Evolutionary conservation across 139 green algal genomes (phyloP).

Genomic region (Mesostigma viride): DNA sequence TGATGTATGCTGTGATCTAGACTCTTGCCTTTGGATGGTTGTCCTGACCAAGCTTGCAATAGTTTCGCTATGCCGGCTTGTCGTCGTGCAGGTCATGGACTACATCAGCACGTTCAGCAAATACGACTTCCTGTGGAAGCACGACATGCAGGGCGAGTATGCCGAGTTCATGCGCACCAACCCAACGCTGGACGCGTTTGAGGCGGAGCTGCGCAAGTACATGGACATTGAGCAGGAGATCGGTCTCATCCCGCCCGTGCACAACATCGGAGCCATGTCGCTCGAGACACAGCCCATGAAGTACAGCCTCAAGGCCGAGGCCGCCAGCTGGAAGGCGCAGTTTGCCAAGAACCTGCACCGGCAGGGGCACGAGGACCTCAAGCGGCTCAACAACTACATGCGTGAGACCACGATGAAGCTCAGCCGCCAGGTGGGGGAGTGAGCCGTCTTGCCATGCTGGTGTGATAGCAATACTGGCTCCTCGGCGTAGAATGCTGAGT

Average conservation of each 20-base stretch:
- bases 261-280: slow-evolving; percentile 73
- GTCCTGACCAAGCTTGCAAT: no score
- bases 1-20: no score
- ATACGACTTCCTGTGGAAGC: slow-evolving; percentile 77
- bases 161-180: slow-evolving; percentile 47
- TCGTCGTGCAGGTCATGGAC: slow-evolving; percentile 37
- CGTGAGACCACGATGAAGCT: slow-evolving; percentile 71
- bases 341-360: slow-evolving; percentile 86
- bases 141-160: slow-evolving; percentile 64
- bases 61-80: no score
- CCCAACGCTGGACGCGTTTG: slow-evolving; percentile 72
- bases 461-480: no score
- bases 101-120: slow-evolving; percentile 67
- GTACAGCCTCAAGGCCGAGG: slow-evolving; percentile 64
- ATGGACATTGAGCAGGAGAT: slow-evolving; percentile 65
- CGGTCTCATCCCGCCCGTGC: slow-evolving; percentile 44
- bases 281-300: slow-evolving; percentile 78
- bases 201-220: slow-evolving; percentile 76
- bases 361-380: slow-evolving; percentile 65
- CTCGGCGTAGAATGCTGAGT: no score
- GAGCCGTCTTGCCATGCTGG: no score
- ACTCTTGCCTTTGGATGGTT: no score
- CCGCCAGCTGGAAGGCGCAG: slow-evolving; percentile 77
- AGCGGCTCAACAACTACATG: slow-evolving; percentile 74
- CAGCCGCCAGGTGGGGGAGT: slow-evolving; percentile 57